Base-by-base conservation (phyloP, 805 yeast genomes). In the Hanseniaspora nectarophila region DNA sequence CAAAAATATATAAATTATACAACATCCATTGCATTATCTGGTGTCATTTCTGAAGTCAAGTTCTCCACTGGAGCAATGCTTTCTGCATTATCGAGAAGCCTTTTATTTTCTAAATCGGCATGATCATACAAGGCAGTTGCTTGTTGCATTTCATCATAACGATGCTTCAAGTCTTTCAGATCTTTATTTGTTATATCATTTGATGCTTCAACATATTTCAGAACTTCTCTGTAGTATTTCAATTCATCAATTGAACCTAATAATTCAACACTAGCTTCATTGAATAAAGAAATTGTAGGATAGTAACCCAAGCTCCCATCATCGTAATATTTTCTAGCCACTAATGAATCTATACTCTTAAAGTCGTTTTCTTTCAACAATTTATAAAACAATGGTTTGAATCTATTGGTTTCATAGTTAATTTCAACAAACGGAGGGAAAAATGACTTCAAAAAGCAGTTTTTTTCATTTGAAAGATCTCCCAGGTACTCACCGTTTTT, bases 281-380 rank as follows among this genome's bases (percentile, higher is more conserved):
- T 78, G 62, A 78, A 92, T 24, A 83, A 84, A 51, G 95, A 84
- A 32, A 86, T 73, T 70, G 88, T 85, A 1, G 98, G 97, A 66
- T 81, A 92, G 63, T 92, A 92, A 0, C 97, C 98, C 51, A 87
- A 67, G 40, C 78, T 70, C 0, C 95, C 95, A 62, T 92, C 96
- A 63, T 92, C 94, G 13, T 59, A 77, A 60, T 68, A 56, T 66
- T 70, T 65, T 53, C 65, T 67, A 39, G 64, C 58, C 29, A 65
- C 51, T 4, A 65, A 42, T 3, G 53, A 33, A 0, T 63, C 61
- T 7, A 37, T 42, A 13, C 18, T 32, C 16, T 43, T 34, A 5
- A 13, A 12, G 26, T 37, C 40, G 24, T 33, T 31, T 16, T 15
- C 21, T 33, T 51, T 33, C 32, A 48, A 6, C 35, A 40, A 16